phyloP scores from a whole-genome alignment of 176 grass and related monocot genomes.

The Dendrocalamus sinicus region DNA sequence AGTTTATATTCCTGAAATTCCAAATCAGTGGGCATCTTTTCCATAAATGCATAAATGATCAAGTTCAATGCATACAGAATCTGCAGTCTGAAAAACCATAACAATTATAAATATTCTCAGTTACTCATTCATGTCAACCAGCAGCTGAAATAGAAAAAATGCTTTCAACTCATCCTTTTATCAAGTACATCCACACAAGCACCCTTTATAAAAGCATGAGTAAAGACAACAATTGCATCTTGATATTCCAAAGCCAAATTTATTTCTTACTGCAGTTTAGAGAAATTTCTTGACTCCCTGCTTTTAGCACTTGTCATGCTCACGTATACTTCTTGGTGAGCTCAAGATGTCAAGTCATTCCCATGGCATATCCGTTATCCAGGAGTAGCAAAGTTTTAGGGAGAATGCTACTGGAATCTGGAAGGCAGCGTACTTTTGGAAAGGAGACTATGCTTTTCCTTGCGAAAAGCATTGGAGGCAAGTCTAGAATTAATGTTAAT shows the following conservation, averaged over 20 bases:
- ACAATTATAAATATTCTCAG: not conserved
- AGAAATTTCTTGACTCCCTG: not conserved
- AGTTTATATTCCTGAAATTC: not conserved
- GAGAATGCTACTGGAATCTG: not conserved
- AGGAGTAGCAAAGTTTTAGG: not conserved
- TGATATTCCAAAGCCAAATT: not conserved
- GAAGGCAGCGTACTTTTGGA: not conserved
- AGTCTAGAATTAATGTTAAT: not conserved
- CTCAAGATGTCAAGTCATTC: not conserved
- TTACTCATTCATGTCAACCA: not conserved
- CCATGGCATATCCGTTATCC: not conserved
- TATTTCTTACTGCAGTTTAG: not conserved
- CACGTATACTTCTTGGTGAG: not conserved
- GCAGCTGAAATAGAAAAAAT: not conserved
- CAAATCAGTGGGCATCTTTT: not conserved
- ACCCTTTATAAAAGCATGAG: not conserved
- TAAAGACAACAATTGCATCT: not conserved
- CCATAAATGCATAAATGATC: not conserved
- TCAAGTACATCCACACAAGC: not conserved
- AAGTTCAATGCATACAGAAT: not conserved
- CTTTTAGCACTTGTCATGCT: slow-evolving; percentile 13
- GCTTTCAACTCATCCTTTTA: not conserved
- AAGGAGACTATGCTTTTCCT: not conserved
- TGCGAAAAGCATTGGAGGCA: not conserved
- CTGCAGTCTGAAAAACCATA: not conserved